Base-by-base conservation (phyloP, 1,284 basidiomycete species). In the Albatrellus sp. region DNA sequence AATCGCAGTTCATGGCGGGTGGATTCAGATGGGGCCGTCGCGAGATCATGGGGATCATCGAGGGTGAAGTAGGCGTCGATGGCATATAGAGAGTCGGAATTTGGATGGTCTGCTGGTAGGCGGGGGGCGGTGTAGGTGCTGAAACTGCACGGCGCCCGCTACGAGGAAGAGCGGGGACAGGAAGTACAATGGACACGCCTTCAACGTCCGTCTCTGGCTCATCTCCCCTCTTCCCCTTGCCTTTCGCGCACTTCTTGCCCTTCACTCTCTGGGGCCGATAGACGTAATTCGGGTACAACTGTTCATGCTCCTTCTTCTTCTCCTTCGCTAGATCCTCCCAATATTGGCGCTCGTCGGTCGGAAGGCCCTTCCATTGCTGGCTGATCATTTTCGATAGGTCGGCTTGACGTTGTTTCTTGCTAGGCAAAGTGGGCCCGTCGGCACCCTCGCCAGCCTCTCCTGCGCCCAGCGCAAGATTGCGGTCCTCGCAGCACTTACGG, bases 301-400 rank as follows among this genome's bases (percentile, higher is more conserved):
- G 65, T 62, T 73, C 73, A 52, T 74, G 72, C 57, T 73, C 72
- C 60, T 68, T 69, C 62, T 74, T 74, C 60, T 69, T 71, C 57
- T 73, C 70, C 61, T 73, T 74, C 31, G 72, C 73, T 40, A 72
- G 55, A 45, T 73, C 69, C 57, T 75, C 73, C 79, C 79, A 83
- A 54, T 74, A 70, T 53, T 73, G 62, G 44, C 76, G 64, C 59
- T 83, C 79, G 54, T 77, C 76, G 14, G 67, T 42, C 13, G 73
- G 57, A 45, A 84, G 68, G 36, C 67, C 55, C 63, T 80, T 82
- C 80, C 80, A 83, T 61, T 80, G 76, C 61, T 80, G 76, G 55
- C 75, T 79, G 65, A 86, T 86, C 29, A 76, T 77, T 67, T 85
- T 86, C 28, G 78, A 81, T 28, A 86, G 72, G 65, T 75, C 73